Evolutionary conservation across 306 rosid genomes (phyloP).

Genomic region (Cicer arietinum): DNA sequence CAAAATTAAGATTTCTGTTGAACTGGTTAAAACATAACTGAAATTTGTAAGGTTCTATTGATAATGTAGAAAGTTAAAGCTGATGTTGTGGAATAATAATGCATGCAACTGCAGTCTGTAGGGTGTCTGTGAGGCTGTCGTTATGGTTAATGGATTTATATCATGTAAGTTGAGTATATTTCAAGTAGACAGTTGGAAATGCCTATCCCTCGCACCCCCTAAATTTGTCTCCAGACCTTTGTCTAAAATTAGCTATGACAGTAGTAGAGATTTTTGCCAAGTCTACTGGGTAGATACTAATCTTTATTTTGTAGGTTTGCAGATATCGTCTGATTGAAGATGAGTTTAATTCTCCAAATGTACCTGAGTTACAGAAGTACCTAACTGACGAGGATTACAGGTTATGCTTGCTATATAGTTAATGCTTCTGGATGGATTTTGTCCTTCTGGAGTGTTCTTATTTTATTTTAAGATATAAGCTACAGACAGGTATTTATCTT

Average conservation of each 20-base stretch:
- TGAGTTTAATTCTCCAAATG: slow-evolving; percentile 79
- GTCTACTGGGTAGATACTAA: slow-evolving; percentile 36
- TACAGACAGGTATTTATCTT: slow-evolving; percentile 26
- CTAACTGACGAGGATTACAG: slow-evolving; percentile 94
- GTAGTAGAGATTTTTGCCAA: slow-evolving; percentile 17
- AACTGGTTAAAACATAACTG: neutral
- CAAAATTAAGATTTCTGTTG: slow-evolving; percentile 1
- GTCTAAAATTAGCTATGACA: slow-evolving; percentile 29
- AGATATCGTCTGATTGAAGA: slow-evolving; percentile 81
- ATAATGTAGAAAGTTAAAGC: neutral
- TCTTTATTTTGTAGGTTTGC: slow-evolving; percentile 74
- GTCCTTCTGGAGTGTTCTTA: neutral
- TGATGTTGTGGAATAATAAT: neutral
- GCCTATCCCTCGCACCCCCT: neutral
- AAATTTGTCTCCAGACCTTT: slow-evolving; percentile 5
- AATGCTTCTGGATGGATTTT: slow-evolving; percentile 29
- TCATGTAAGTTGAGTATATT: slow-evolving; percentile 26
- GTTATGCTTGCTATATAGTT: slow-evolving; percentile 50
- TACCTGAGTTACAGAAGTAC: slow-evolving; percentile 80
- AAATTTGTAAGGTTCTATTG: slow-evolving; percentile 4
- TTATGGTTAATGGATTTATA: slow-evolving; percentile 14
- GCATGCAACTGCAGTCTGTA: neutral
- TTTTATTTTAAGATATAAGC: slow-evolving; percentile 18
- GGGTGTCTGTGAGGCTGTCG: neutral
- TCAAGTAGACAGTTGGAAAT: slow-evolving; percentile 2